Evolutionary conservation across 345 rosid genomes (phyloP).

Genomic region (Ricinus communis): DNA sequence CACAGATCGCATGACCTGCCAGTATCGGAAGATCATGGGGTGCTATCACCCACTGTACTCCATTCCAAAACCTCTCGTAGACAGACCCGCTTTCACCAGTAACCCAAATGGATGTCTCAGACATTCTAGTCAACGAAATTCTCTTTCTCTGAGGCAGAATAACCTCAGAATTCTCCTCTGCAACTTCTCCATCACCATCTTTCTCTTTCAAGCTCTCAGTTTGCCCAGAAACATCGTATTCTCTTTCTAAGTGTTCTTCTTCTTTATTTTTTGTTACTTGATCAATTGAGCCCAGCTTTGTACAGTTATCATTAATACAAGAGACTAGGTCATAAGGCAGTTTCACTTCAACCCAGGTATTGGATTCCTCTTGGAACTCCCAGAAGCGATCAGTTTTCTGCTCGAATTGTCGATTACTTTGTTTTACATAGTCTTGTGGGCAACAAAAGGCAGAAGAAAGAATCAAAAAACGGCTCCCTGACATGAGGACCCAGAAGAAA

Average conservation of each 20-base stretch:
- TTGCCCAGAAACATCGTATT: constrained; percentile 17
- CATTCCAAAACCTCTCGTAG: constrained; percentile 78
- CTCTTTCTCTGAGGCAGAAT: constrained; percentile 54
- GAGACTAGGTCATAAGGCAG: constrained; percentile 65
- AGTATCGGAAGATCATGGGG: constrained; percentile 55
- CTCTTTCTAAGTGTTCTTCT: constrained; percentile 17
- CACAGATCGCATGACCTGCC: constrained; percentile 47
- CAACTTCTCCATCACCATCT: constrained; percentile 23
- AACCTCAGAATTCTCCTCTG: constrained; percentile 21
- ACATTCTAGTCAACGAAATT: constrained; percentile 56
- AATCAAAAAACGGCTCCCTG: not conserved
- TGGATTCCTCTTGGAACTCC: constrained; percentile 56
- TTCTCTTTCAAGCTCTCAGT: constrained; percentile 19
- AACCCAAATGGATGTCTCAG: constrained; percentile 63
- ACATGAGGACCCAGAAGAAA: constrained; percentile 33
- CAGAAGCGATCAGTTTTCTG: constrained; percentile 65
- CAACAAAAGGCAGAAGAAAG: constrained; percentile 25
- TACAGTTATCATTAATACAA: constrained; percentile 55
- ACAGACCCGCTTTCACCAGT: constrained; percentile 66
- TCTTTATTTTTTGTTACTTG: constrained; percentile 20
- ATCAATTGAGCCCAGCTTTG: constrained; percentile 49
- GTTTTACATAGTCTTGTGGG: constrained; percentile 14
- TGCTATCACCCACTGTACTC: constrained; percentile 69
- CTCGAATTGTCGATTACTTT: constrained; percentile 32
- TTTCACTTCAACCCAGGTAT: constrained; percentile 55